These are phyloP conservation scores for Cryptococcus hybrid DNA, from an alignment of 1,284 basidiomycete genomes.

Conservation along the genomic window DNA sequence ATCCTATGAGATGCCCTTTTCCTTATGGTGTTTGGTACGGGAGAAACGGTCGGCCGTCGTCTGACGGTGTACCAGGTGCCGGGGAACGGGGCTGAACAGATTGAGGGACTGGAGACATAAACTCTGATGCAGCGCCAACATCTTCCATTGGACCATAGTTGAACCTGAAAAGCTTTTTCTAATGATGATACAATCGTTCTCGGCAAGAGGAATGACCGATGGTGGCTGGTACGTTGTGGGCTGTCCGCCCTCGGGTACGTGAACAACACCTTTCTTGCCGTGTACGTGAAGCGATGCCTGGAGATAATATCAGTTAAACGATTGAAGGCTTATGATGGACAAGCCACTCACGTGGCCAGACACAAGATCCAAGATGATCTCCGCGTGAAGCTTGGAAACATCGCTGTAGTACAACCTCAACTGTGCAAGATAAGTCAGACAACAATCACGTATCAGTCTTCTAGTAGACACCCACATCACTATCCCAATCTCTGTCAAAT, in stretches of 20 bases:
- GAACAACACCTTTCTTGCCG: slow-evolving; percentile 35
- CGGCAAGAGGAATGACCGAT: slow-evolving; percentile 18
- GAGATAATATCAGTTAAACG: background rate
- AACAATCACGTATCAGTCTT: background rate
- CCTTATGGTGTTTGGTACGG: slow-evolving; percentile 3
- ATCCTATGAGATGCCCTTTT: slow-evolving; percentile 34
- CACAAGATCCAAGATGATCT: slow-evolving; percentile 42
- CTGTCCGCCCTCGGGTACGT: slow-evolving; percentile 14
- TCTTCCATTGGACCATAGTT: slow-evolving; percentile 26
- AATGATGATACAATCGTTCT: slow-evolving; percentile 41
- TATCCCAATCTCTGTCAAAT: slow-evolving; percentile 31
- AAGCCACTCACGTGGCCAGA: slow-evolving; percentile 31
- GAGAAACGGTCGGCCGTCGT: background rate
- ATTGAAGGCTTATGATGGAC: background rate
- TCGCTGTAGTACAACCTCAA: slow-evolving; percentile 46
- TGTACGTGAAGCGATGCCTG: slow-evolving; percentile 40
- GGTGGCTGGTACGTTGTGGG: slow-evolving; percentile 21
- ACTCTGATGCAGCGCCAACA: slow-evolving; percentile 6
- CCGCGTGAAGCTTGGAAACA: slow-evolving; percentile 46
- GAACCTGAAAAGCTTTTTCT: slow-evolving; percentile 47
- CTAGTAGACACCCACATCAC: slow-evolving; percentile 30
- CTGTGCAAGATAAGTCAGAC: slow-evolving; percentile 15
- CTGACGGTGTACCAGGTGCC: background rate
- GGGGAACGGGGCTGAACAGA: slow-evolving; percentile 1
- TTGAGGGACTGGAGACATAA: slow-evolving; percentile 3